Evolutionary conservation across 2,329 filamentous ascomycete genomes (phyloP).

Genomic region (Fusarium sp.): DNA sequence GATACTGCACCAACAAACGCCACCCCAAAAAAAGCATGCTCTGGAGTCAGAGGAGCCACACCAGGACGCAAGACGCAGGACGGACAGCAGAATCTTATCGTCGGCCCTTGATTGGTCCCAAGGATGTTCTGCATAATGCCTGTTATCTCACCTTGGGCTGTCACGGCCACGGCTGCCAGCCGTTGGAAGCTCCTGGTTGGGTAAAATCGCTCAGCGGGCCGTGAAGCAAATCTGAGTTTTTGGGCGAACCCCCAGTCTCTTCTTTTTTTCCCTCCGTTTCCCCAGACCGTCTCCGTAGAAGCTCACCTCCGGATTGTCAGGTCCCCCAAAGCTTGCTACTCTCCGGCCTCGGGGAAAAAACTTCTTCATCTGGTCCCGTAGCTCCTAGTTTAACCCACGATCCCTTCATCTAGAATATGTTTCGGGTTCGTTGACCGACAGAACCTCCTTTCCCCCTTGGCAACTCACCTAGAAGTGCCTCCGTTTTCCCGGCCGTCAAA

Average conservation of each 20-base stretch:
- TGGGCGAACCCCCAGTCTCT: constrained; percentile 7
- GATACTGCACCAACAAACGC: constrained; percentile 20
- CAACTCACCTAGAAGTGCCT: constrained; percentile 16
- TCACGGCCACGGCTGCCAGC: constrained; percentile 25
- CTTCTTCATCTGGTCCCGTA: background rate
- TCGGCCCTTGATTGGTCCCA: constrained; percentile 41
- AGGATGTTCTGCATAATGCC: constrained; percentile 48
- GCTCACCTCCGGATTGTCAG: constrained; percentile 28
- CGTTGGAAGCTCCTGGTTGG: constrained; percentile 32
- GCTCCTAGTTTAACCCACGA: background rate
- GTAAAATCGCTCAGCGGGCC: constrained; percentile 40
- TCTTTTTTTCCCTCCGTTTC: constrained; percentile 39
- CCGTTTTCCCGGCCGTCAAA: constrained; percentile 28
- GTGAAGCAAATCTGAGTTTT: constrained; percentile 33
- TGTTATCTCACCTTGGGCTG: constrained; percentile 43
- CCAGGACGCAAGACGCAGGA: constrained; percentile 21
- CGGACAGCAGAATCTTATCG: constrained; percentile 44
- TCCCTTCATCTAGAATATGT: constrained; percentile 1
- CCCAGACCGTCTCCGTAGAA: constrained; percentile 35
- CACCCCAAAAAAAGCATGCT: constrained; percentile 38
- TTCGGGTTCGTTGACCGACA: constrained; percentile 3
- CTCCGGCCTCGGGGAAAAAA: constrained; percentile 28
- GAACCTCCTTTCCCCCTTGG: constrained; percentile 13
- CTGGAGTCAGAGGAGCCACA: constrained; percentile 22
- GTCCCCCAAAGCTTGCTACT: constrained; percentile 8